Conservation (phyloP, 164 flowering plant species). For the Nymphaea colorata region DNA sequence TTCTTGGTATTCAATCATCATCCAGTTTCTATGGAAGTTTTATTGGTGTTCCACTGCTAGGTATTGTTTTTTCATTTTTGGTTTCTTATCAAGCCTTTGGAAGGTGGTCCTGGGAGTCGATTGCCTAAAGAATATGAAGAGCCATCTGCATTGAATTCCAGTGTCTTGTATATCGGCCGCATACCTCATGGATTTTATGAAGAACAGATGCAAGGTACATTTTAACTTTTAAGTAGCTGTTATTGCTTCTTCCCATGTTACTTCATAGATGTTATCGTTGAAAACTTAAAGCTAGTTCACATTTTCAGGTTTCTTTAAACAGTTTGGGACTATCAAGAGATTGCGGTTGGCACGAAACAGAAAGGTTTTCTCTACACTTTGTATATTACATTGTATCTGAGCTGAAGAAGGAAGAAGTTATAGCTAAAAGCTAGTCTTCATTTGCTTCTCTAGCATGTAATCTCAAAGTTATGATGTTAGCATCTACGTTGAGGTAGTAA, state of each 20-base stretch:
- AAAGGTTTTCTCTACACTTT: conserved; percentile 34
- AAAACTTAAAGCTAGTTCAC: no score
- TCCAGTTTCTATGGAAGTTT: not conserved
- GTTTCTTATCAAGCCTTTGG: conserved; percentile 41
- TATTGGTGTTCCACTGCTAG: not conserved
- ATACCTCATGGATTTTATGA: conserved; percentile 94
- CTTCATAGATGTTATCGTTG: no score
- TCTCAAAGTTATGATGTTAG: no score
- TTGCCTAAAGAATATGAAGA: conserved; percentile 19
- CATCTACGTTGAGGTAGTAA: no score
- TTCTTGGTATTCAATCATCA: conserved; percentile 29
- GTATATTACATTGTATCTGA: no score
- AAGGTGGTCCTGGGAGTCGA: conserved; percentile 62
- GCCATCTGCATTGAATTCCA: conserved; percentile 29
- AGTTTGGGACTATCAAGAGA: conserved; percentile 66
- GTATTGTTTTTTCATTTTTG: not conserved
- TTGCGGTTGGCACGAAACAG: conserved; percentile 69
- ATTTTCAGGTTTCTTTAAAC: conserved; percentile 54
- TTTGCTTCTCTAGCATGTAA: no score
- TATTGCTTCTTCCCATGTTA: no score
- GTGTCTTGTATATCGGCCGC: conserved; percentile 74
- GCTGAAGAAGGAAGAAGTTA: no score
- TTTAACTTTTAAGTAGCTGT: no score
- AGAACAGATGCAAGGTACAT: conserved; percentile 70
- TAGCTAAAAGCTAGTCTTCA: no score